phyloP scores from a whole-genome alignment of 495 filamentous ascomycete genomes.

The Delitschia confertaspora region DNA sequence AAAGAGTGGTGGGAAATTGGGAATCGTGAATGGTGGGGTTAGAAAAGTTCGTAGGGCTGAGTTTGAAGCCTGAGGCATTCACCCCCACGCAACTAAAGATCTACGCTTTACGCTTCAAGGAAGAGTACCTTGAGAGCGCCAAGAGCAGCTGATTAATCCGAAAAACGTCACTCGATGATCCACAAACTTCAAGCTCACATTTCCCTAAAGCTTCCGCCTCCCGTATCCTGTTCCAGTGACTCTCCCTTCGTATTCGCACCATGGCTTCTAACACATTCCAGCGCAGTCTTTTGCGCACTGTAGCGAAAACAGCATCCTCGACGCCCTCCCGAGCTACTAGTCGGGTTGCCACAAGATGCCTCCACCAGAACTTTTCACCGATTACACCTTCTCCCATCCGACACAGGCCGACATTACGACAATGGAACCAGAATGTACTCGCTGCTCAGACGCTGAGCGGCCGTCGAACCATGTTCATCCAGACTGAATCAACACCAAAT shows the following conservation, averaged over 20 bases:
- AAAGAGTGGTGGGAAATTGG: too few relatives aligned
- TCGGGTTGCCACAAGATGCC: slow-evolving; percentile 17
- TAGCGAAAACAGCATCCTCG: slow-evolving; percentile 3
- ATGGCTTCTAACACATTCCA: slow-evolving; percentile 10
- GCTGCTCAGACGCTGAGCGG: slow-evolving; percentile 3
- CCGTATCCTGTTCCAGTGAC: neutral
- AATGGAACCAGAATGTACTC: slow-evolving; percentile 9
- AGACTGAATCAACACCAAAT: slow-evolving; percentile 91
- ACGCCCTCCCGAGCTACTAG: slow-evolving; percentile 5
- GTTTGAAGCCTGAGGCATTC: too few relatives aligned
- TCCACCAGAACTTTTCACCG: slow-evolving; percentile 16
- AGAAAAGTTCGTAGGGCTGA: too few relatives aligned
- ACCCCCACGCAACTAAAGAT: too few relatives aligned
- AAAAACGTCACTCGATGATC: slow-evolving; percentile 1
- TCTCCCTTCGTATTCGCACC: neutral
- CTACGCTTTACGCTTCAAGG: too few relatives aligned
- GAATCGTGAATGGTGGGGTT: too few relatives aligned
- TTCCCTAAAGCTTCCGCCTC: neutral
- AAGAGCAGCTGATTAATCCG: slow-evolving; percentile 4
- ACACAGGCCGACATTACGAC: slow-evolving; percentile 9
- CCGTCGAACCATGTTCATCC: slow-evolving; percentile 83
- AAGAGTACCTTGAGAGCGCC: too few relatives aligned
- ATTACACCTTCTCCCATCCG: slow-evolving; percentile 15
- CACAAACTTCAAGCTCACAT: slow-evolving; percentile 1
- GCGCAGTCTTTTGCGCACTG: slow-evolving; percentile 7